Evolutionary conservation across 73 alveolate genomes (phyloP).

Genomic region (Symbiodinium natans): DNA sequence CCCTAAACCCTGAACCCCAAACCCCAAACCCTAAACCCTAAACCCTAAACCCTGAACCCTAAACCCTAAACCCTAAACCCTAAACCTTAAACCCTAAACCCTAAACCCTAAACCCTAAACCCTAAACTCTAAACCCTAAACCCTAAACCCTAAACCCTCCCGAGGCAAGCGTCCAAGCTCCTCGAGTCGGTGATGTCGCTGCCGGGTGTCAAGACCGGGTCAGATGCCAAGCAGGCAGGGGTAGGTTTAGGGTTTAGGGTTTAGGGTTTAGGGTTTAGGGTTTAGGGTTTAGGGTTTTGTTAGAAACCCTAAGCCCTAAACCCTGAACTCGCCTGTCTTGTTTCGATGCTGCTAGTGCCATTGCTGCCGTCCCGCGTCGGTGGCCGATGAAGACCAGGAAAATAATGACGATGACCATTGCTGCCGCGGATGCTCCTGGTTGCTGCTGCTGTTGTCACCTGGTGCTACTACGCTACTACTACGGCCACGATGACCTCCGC

Average conservation of each 20-base stretch:
- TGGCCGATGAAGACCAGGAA: too few relatives aligned
- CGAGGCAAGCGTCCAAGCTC: conserved; percentile 50
- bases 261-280: not conserved
- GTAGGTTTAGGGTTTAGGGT: not conserved
- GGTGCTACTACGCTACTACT: too few relatives aligned
- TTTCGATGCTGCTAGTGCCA: too few relatives aligned
- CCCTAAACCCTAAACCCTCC: not conserved
- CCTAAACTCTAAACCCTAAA: not conserved
- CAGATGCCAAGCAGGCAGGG: conserved; percentile 28
- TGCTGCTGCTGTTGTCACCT: too few relatives aligned
- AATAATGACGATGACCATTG: too few relatives aligned
- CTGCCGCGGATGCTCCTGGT: too few relatives aligned
- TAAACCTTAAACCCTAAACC: not conserved
- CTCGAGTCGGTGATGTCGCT: conserved; percentile 75
- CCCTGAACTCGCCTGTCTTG: not conserved
- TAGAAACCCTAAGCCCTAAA: not conserved
- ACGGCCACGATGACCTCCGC: too few relatives aligned
- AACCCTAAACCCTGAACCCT: not conserved
- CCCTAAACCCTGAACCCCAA: too few relatives aligned
- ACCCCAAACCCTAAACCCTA: not conserved
- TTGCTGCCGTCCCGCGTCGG: too few relatives aligned
- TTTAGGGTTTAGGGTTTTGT: not conserved
- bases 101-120: not conserved
- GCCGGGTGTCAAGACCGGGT: conserved; percentile 54
- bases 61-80: not conserved